Evolutionary conservation across 441 rosid genomes (phyloP), one percentile per base, ranked within the genome.

Genomic region (Macaranga tanarius): DNA sequence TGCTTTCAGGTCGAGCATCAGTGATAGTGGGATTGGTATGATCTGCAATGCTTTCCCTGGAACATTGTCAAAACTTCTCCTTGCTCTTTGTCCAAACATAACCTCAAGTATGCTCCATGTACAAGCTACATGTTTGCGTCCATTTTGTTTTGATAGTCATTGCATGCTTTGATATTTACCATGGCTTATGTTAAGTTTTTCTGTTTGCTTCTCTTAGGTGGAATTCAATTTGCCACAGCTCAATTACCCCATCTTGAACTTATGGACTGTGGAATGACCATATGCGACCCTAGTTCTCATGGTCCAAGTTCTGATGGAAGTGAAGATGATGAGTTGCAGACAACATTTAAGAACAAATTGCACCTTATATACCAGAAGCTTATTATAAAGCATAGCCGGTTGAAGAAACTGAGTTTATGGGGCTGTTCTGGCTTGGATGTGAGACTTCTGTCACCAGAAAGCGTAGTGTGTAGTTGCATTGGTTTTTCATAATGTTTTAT

Each of bases 381-480:
- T 80, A 89, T 93, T 69, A 82, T 95, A 67, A 95, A 95, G 77
- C 99, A 93, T 67, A 59, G 77, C 72, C 88, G 86, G 42, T 79
- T 95, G 67, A 92, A 83, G 79, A 95, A 90, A 76, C 94, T 95
- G 79, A 95, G 98, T 80, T 85, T 95, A 75, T 95, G 98, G 98
- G 99, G 99, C 50, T 92, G 99, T 84, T 89, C 91, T 60, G 93
- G 97, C 76, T 86, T 95, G 79, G 95, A 95, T 75, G 99, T 95
- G 79, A 92, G 94, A 69, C 60, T 78, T 70, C 48, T 62, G 69
- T 70, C 12, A 12, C 42, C 22, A 64, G 4, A 20, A 77, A n/a
- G 34, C 7, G 31, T 20, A 19, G 23, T 73, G 34, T 65, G n/a
- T 79, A 51, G 22, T 26, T 47, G 44, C 55, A 9, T 63, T 71